These are phyloP conservation scores for Epipyxis sp. DNA, from an alignment of 108 stramenopile species.

Conservation along the genomic window DNA sequence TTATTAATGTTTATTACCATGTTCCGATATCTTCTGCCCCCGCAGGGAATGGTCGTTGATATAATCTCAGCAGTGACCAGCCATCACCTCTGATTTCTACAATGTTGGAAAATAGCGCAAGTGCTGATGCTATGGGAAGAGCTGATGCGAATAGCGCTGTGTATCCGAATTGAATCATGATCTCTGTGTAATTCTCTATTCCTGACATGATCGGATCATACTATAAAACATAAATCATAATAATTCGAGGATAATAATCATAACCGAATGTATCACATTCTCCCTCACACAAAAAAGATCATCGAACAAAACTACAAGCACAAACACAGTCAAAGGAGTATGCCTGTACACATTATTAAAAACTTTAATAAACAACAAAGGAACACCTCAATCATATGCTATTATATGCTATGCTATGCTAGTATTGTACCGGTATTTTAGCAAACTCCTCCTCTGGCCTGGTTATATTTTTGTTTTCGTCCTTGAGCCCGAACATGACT, in stretches of 20 bases:
- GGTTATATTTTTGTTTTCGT: neutral
- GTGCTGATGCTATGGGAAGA: constrained; percentile 86
- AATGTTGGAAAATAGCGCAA: constrained; percentile 84
- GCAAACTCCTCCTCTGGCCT: too few species aligned
- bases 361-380: too few species aligned
- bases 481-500: neutral
- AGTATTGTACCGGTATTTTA: too few species aligned
- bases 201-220: constrained; percentile 41
- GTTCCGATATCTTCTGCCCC: constrained; percentile 85
- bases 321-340: too few species aligned
- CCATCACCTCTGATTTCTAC: constrained; percentile 90
- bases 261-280: too few species aligned
- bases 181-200: constrained; percentile 82
- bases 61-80: constrained; percentile 70
- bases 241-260: too few species aligned
- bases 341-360: too few species aligned
- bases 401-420: too few species aligned
- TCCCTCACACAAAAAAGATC: neutral
- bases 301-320: too few species aligned
- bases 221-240: neutral
- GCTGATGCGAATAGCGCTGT: constrained; percentile 92
- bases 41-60: constrained; percentile 40
- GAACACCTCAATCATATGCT: too few species aligned
- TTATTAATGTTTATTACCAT: too few species aligned
- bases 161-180: constrained; percentile 66